These are phyloP conservation scores for Hibiscus tridactylites DNA, from an alignment of 345 rosid species.

Conservation along the genomic window DNA sequence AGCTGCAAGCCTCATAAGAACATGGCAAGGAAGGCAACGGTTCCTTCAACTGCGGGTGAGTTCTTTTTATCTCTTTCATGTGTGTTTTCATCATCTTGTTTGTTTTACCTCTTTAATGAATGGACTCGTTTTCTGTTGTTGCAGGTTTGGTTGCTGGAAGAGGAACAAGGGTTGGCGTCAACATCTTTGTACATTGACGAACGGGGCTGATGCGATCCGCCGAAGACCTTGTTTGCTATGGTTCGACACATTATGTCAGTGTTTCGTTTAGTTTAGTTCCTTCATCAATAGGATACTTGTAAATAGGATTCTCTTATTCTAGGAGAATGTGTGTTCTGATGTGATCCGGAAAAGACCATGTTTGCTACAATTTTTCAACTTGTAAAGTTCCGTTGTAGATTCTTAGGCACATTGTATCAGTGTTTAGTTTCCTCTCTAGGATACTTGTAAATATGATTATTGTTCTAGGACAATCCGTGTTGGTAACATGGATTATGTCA, in stretches of 20 bases:
- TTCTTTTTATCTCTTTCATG: neutral
- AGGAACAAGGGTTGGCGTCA: constrained; percentile 50
- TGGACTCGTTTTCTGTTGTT: constrained; percentile 45
- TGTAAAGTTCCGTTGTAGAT: constrained; percentile 7
- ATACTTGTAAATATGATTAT: neutral
- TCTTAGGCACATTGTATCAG: no score
- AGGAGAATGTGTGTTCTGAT: no score
- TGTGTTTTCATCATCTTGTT: neutral
- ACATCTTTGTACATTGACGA: constrained; percentile 52
- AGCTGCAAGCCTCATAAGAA: constrained; percentile 19
- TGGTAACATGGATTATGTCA: neutral
- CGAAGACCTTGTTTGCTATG: constrained; percentile 24
- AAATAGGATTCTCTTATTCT: no score
- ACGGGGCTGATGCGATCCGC: constrained; percentile 30
- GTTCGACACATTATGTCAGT: no score
- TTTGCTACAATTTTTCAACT: neutral
- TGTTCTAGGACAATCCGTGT: neutral
- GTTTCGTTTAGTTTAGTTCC: no score
- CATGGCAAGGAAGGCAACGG: neutral
- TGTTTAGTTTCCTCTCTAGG: neutral
- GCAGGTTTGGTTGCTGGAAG: constrained; percentile 62
- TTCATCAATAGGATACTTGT: no score
- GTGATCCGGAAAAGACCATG: no score
- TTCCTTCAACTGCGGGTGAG: constrained; percentile 34
- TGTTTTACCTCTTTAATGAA: no score